Percentiles rank a stretch among this genome's conserved stretches.
Evolutionary conservation across 805 yeast genomes (phyloP).

Genomic region (Torulaspora maleeae): DNA sequence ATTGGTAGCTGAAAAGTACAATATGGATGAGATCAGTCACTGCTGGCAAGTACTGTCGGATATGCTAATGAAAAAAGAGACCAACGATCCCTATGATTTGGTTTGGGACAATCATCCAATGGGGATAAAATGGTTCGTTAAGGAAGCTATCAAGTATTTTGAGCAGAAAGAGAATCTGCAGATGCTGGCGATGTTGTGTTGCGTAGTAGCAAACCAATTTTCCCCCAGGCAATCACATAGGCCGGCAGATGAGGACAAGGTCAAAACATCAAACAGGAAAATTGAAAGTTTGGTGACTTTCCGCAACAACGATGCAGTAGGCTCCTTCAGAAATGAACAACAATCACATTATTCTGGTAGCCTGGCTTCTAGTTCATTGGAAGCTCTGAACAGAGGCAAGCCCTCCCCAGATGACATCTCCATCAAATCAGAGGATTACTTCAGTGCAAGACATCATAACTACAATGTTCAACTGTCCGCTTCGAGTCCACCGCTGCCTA

Average conservation of each 20-base stretch:
- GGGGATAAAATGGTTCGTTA: slow-evolving; percentile 64
- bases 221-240: not conserved
- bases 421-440: slow-evolving; percentile 28
- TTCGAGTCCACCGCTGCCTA: slow-evolving; percentile 11
- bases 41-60: slow-evolving; percentile 64
- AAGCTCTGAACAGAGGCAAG: slow-evolving; percentile 3
- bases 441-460: slow-evolving; percentile 15
- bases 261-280: slow-evolving; percentile 2
- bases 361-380: slow-evolving; percentile 8
- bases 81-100: slow-evolving; percentile 35
- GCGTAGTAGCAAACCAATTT: slow-evolving; percentile 48
- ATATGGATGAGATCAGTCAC: slow-evolving; percentile 58
- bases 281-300: slow-evolving; percentile 24
- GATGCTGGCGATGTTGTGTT: slow-evolving; percentile 85
- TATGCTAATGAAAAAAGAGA: slow-evolving; percentile 31
- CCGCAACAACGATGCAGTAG: slow-evolving; percentile 8
- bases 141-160: slow-evolving; percentile 57
- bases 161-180: slow-evolving; percentile 66
- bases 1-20: slow-evolving; percentile 59
- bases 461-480: not conserved
- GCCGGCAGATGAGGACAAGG: not conserved
- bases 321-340: slow-evolving; percentile 13
- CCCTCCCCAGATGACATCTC: slow-evolving; percentile 18
- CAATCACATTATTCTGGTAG: slow-evolving; percentile 18
- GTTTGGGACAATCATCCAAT: slow-evolving; percentile 82